Base-by-base conservation (phyloP, 2,329 filamentous ascomycete genomes). In the Venturiaceae sp. region DNA sequence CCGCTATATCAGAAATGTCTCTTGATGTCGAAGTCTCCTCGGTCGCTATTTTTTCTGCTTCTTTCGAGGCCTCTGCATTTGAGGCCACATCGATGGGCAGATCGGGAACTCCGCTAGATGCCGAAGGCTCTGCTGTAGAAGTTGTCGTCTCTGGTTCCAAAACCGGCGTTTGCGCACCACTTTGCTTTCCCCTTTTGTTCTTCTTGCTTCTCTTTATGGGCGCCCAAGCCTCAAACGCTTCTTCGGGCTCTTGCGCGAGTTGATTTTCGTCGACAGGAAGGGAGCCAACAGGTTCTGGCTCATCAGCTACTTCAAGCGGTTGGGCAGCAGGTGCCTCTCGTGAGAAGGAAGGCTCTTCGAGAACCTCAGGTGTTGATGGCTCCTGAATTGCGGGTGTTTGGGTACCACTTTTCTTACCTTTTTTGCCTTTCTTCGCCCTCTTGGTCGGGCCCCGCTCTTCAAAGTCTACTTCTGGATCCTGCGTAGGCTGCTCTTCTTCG, bases 391-490 rank as follows among this genome's bases (percentile, higher is more conserved):
- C 14, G 6, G 53, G 36, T 37, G 53, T 41, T 23, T 30, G 21
- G 19, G 33, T 36, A 14, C 53, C 36, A 37, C 28, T 53, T 52
- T 66, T 68, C 60, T 67, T 71, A 61, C 71, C 73, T 60, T 79
- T 78, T 62, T 79, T 79, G 13, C 69, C 74, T 21, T 54, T 47
- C 33, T 54, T 39, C 13, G 14, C 30, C 14, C 53, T 37, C n/a
- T 41, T 44, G 53, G 26, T 28, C 21, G 53, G 9, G 14, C 19
- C 6, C 26, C 21, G 13, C 39, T 57, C 37, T 21, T 34, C 32
- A 16, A 32, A 7, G 2, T 52, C 55, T 8, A 16, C 41, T n/a
- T 21, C 37, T 9, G 55, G 8, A 26, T 8, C 33, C 13, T 44
- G 30, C 21, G 50, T 28, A 53, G 19, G 13, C 33, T 34, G 16